Base-by-base conservation (phyloP, 345 rosid species). In the Leavenworthia alabamica region DNA sequence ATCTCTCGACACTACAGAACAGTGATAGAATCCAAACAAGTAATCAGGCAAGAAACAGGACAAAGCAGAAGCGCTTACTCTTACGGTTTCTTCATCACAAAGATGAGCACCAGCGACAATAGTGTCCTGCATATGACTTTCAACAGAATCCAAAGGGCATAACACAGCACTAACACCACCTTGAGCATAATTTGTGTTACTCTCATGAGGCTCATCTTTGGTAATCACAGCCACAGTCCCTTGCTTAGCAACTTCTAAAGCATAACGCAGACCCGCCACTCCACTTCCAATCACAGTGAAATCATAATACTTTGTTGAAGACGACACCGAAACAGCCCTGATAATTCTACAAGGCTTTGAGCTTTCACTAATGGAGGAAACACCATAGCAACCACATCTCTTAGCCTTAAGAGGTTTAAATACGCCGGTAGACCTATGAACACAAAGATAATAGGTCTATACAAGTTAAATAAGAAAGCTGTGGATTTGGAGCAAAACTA, bases 151-250 rank as follows among this genome's bases (percentile, higher is more conserved):
- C 40, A 78, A 73, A 61, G 96, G 91, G 49, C 96, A 93, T 65
- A 93, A 67, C 22, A 89, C 99, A 0, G 99, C 99, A 69, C 97
- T 93, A 64, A 89, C 97, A 53, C 99, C 99, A 15, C 97, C 99
- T 79, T 89, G 97, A 33, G 97, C 97, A 79, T 93, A 93, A 79
- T 83, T 89, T 48, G 99, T 93, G 80, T 85, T 89, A 78, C 99
- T 82, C 78, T 89, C 96, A 57, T 93, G 94, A 70, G 96, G 97
- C 79, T 93, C 97, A 4, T 89, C 99, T 82, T 89, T 89, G 7
- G 97, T 93, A 41, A 89, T 89, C 54, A 93, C 86, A 0, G 97
- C 97, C 17, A 89, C 99, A 9, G 94, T 76, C 61, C 99, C 99
- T 70, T 75, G 78, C 68, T 86, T 85, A 35, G 99, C 91, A 71